Conservation (phyloP, 495 filamentous ascomycete species). For the Talaromyces stipitatus region DNA sequence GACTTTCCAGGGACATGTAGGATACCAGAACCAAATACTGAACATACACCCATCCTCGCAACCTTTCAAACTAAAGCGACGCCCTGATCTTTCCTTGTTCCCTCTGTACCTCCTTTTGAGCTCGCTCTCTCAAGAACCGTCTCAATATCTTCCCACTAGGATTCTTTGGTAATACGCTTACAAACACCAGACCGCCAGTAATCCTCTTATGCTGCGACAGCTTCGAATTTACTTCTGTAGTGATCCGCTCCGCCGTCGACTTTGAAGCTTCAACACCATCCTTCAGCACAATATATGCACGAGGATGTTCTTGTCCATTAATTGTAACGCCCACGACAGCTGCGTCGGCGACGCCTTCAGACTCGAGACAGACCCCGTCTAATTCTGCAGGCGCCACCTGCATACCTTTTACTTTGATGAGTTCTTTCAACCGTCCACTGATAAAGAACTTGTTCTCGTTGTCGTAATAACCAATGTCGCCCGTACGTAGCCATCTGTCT, state of each 20-base stretch:
- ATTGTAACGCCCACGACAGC: conserved; percentile 24
- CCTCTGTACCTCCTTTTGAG: conserved; percentile 8
- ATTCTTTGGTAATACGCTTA: conserved; percentile 50
- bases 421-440: conserved; percentile 9
- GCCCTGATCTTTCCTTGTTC: conserved; percentile 1
- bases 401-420: conserved; percentile 35
- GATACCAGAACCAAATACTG: background rate
- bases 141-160: conserved; percentile 38
- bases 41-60: background rate
- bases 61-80: background rate
- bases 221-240: conserved; percentile 25
- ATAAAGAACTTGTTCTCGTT: background rate
- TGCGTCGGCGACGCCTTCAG: conserved; percentile 34
- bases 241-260: conserved; percentile 15
- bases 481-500: conserved; percentile 38
- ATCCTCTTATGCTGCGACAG: conserved; percentile 50
- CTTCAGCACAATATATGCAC: conserved; percentile 33
- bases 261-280: conserved; percentile 37
- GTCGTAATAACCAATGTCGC: conserved; percentile 30
- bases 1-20: background rate
- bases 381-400: conserved; percentile 43
- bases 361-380: conserved; percentile 34
- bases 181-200: conserved; percentile 52
- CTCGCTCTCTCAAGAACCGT: conserved; percentile 29
- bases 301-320: conserved; percentile 46